These are phyloP conservation scores for Curvularia sp. DNA, from an alignment of 2,329 filamentous ascomycete species.

Conservation along the genomic window DNA sequence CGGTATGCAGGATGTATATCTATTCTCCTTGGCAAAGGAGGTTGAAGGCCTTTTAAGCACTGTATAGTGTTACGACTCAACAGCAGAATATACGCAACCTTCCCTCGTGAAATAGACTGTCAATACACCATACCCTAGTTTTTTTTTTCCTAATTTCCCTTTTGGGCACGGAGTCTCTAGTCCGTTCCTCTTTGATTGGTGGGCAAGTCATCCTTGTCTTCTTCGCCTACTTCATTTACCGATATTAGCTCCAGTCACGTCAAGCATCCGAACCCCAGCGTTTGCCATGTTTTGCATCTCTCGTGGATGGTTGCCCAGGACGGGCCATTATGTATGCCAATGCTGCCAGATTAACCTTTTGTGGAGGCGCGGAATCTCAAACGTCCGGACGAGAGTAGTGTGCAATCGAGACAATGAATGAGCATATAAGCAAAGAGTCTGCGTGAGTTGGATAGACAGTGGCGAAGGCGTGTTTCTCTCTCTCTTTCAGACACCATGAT, in stretches of 20 bases:
- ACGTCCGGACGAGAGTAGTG: neutral
- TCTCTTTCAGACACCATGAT: neutral
- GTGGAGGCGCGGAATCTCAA: neutral
- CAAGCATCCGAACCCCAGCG: slow-evolving; percentile 4
- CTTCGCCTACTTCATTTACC: slow-evolving; percentile 14
- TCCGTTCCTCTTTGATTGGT: slow-evolving; percentile 14
- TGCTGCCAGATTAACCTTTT: slow-evolving; percentile 10
- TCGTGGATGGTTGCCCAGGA: neutral
- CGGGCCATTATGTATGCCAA: slow-evolving; percentile 1
- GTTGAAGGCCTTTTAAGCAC: neutral
- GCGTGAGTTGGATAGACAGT: neutral
- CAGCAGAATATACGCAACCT: neutral
- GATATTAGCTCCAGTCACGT: slow-evolving; percentile 13
- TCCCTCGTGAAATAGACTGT: neutral
- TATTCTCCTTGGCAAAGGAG: neutral
- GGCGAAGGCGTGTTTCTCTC: neutral
- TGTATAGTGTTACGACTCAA: neutral
- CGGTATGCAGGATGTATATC: neutral
- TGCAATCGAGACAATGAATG: neutral
- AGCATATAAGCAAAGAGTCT: neutral
- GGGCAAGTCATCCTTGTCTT: slow-evolving; percentile 9
- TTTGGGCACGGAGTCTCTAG: neutral
- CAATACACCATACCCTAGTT: neutral
- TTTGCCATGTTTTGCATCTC: neutral
- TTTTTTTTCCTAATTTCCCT: neutral